Percentiles rank a stretch among this genome's conserved stretches.
phyloP scores from a whole-genome alignment of 2,329 filamentous ascomycete species.

The Calonectria henricotiae region DNA sequence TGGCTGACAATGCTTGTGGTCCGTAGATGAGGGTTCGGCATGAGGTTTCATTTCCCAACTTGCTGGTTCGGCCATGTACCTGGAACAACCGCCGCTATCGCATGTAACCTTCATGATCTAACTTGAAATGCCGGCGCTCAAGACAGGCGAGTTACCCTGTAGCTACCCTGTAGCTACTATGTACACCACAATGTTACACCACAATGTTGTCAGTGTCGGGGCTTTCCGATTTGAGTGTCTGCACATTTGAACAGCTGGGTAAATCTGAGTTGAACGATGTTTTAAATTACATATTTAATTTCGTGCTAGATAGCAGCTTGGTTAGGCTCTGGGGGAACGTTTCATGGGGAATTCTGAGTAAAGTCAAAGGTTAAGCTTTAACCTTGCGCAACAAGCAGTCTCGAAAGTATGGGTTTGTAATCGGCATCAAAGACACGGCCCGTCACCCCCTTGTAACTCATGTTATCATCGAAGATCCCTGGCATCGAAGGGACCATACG shows the following conservation, averaged over 20 bases:
- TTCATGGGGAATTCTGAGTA: background rate
- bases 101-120: background rate
- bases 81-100: background rate
- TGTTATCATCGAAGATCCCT: background rate
- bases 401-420: too few species aligned
- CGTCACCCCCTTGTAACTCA: background rate
- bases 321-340: background rate
- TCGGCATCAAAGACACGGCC: background rate
- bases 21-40: background rate
- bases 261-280: background rate
- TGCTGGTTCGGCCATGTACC: background rate
- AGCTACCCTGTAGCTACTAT: too few species aligned
- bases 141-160: too few species aligned
- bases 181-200: background rate
- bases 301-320: background rate
- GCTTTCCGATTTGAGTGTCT: background rate
- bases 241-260: background rate
- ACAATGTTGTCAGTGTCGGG: too few species aligned
- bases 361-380: slow-evolving; percentile 4
- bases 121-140: background rate
- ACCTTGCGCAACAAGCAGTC: background rate
- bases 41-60: slow-evolving; percentile 18
- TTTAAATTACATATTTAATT: background rate
- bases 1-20: slow-evolving; percentile 25
- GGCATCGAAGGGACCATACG: background rate